Evolutionary conservation across 2,329 filamentous ascomycete species (phyloP), one percentile per base, ranked within the genome.

Genomic region (Alternaria solani): DNA sequence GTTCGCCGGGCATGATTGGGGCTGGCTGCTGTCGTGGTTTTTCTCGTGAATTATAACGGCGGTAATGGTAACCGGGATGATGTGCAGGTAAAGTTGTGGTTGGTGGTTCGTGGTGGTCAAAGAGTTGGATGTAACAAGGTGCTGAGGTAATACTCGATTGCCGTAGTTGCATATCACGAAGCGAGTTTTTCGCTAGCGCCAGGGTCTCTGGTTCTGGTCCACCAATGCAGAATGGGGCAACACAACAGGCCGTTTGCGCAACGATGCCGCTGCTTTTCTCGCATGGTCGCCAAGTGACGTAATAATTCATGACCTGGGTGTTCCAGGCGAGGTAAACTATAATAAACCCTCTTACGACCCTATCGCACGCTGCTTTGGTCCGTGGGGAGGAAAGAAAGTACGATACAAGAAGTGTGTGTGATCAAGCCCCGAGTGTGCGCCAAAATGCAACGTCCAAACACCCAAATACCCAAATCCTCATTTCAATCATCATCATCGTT

Each of bases 401-500:
- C 63, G 62, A 64, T 75, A 75, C 69, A 75, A 52, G 63, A 70
- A 66, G 38, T 44, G 32, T 30, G 28, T 30, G 28, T 16, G 14
- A 36, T 16, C 63, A 67, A 68, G 43, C 52, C 66, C 61, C 57
- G 48, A 60, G 49, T 57, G 61, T 69, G 63, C 69, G 65, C 69
- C 71, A 68, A 66, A 69, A 72, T 73, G 71, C 73, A 70, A 66
- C 67, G 41, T 51, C 52, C 36, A 30, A 55, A 23, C 32, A 16
- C 18, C 59, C 64, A 61, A 69, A 64, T 70, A 67, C 67, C 59
- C 63, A 61, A 44, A 57, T 36, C 12, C 32, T 72, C 70, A 55
- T 73, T 59, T 59, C 68, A 71, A 42, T 78, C 71, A 55, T 78
- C 71, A 57, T 76, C 42, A 62, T 75, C 34, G 51, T 90, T 82